A percentile compares a stretch with the other conserved stretches of the same genome.
Evolutionary conservation across 1,284 basidiomycete genomes (phyloP).

Genomic region (Pseudozyma tsukubaensis): DNA sequence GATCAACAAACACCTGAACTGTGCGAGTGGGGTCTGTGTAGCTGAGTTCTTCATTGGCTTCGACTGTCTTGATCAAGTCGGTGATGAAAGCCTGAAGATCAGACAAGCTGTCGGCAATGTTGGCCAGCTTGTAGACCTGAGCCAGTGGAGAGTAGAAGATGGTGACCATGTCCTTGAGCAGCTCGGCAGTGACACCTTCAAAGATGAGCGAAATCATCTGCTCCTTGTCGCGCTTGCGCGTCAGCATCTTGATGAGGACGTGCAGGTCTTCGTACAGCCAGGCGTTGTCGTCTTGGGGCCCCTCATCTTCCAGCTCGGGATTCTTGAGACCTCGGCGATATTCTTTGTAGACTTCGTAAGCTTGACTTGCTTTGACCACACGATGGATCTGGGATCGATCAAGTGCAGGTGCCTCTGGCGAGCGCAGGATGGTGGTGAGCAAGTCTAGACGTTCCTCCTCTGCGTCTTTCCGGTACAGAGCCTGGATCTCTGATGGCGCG

Average conservation of each 20-base stretch:
- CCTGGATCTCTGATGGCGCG: slow-evolving; percentile 87
- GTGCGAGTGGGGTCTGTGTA: slow-evolving; percentile 85
- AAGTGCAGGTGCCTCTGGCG: slow-evolving; percentile 77
- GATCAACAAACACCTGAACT: slow-evolving; percentile 92
- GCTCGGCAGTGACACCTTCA: slow-evolving; percentile 92
- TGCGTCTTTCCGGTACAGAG: slow-evolving; percentile 68
- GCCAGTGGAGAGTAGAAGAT: slow-evolving; percentile 99
- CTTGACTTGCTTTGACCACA: slow-evolving; percentile 60
- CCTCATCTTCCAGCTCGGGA: slow-evolving; percentile 74
- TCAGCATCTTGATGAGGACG: slow-evolving; percentile 60
- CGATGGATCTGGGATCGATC: slow-evolving; percentile 57
- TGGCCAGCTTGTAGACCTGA: slow-evolving; percentile 96
- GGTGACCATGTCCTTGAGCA: slow-evolving; percentile 98
- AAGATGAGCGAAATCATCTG: slow-evolving; percentile 93
- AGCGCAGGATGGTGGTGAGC: slow-evolving; percentile 83
- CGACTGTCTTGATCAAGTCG: slow-evolving; percentile 94
- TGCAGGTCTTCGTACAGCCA: slow-evolving; percentile 68
- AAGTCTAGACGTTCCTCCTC: slow-evolving; percentile 81
- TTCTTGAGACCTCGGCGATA: slow-evolving; percentile 55
- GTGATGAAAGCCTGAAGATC: slow-evolving; percentile 95
- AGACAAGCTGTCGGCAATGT: slow-evolving; percentile 90
- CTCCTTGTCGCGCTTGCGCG: slow-evolving; percentile 85
- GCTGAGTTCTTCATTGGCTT: slow-evolving; percentile 85
- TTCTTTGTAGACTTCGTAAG: slow-evolving; percentile 65
- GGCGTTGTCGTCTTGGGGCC: slow-evolving; percentile 65